Conservation (phyloP, 257 asterid genomes). For the Linderniella brevidens region DNA sequence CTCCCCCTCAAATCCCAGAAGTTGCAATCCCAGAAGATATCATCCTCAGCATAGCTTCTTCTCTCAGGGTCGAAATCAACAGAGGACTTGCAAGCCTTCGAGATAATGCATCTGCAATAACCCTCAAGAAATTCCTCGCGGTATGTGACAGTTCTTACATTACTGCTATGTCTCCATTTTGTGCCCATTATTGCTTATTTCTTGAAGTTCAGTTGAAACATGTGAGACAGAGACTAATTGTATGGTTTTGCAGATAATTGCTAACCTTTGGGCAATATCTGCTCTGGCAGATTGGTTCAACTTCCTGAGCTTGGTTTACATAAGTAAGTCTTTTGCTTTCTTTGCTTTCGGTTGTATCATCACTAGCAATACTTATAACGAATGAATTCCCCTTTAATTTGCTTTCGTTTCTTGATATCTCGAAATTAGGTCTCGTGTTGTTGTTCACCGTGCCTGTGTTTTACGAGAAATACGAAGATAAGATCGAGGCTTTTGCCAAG, state of each 20-base stretch:
- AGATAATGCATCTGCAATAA: slow-evolving; percentile 51
- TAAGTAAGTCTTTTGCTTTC: slow-evolving; percentile 24
- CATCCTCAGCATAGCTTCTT: slow-evolving; percentile 39
- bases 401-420: neutral
- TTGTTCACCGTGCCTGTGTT: slow-evolving; percentile 70
- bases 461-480: slow-evolving; percentile 71
- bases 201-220: too few species aligned
- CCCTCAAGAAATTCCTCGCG: slow-evolving; percentile 35
- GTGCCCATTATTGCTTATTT: neutral
- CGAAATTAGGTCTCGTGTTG: slow-evolving; percentile 38
- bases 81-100: slow-evolving; percentile 32
- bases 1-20: slow-evolving; percentile 50
- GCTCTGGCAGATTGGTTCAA: slow-evolving; percentile 56
- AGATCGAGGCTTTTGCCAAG: slow-evolving; percentile 60
- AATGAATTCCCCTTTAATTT: neutral
- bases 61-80: slow-evolving; percentile 39
- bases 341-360: neutral
- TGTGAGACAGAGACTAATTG: too few species aligned
- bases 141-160: slow-evolving; percentile 19
- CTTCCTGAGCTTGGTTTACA: slow-evolving; percentile 66
- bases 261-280: slow-evolving; percentile 65
- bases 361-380: too few species aligned
- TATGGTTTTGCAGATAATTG: slow-evolving; percentile 37
- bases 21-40: slow-evolving; percentile 40
- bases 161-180: neutral